phyloP scores from a whole-genome alignment of 805 yeast species.

The Saccharomycopsis sp. region DNA sequence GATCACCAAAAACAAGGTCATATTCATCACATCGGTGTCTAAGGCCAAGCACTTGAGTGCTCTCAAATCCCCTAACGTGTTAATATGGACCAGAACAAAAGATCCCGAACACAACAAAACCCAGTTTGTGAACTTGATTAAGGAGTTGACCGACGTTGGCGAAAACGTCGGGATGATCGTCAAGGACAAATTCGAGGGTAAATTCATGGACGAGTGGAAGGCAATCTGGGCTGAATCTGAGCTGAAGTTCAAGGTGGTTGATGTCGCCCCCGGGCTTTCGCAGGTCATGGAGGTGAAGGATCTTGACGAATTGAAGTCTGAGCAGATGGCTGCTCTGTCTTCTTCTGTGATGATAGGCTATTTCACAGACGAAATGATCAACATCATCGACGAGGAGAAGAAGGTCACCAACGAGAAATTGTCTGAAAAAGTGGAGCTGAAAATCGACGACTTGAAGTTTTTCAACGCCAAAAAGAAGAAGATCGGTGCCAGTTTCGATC shows the following conservation, averaged over 20 bases:
- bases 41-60: slow-evolving; percentile 75
- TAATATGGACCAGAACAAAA: slow-evolving; percentile 70
- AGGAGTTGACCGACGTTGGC: slow-evolving; percentile 38
- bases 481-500: slow-evolving; percentile 63
- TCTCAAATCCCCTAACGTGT: slow-evolving; percentile 40
- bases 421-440: slow-evolving; percentile 70
- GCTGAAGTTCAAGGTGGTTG: slow-evolving; percentile 37
- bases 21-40: slow-evolving; percentile 72
- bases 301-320: slow-evolving; percentile 59
- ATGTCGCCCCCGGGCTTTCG: slow-evolving; percentile 48
- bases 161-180: slow-evolving; percentile 57
- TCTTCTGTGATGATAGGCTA: slow-evolving; percentile 73
- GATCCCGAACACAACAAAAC: slow-evolving; percentile 69
- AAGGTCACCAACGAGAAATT: slow-evolving; percentile 66
- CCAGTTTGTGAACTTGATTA: slow-evolving; percentile 51
- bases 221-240: slow-evolving; percentile 34
- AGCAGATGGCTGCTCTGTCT: slow-evolving; percentile 68
- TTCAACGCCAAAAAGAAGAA: slow-evolving; percentile 48
- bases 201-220: slow-evolving; percentile 78
- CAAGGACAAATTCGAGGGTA: slow-evolving; percentile 77
- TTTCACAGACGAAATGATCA: slow-evolving; percentile 83
- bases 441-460: slow-evolving; percentile 73
- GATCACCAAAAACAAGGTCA: slow-evolving; percentile 50
- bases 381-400: slow-evolving; percentile 78
- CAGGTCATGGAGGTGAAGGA: slow-evolving; percentile 69